Base-by-base conservation (phyloP, 306 rosid genomes). In the Leucaena leucocephala region DNA sequence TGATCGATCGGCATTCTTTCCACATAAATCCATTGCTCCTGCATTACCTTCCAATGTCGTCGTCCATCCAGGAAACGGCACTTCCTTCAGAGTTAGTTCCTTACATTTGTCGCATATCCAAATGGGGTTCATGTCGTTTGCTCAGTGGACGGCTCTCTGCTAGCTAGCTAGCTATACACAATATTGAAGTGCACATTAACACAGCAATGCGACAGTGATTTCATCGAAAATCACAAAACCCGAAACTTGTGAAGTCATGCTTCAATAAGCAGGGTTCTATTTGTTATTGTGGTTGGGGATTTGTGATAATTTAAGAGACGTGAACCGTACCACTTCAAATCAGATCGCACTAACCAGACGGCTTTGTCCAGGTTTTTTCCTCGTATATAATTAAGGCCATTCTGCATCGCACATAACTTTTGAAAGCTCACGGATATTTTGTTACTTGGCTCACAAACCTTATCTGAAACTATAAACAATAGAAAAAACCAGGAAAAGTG, bases 1-100 rank as follows among this genome's bases (percentile, higher is more conserved):
- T 9, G 3, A 55, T 14, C 15, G 14, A 27, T 9, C 38, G 13
- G 39, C 4, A 34, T 61, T 34, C 67, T 61, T 61, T 2, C 42
- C 39, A 61, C 39, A 61, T 13, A 61, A 61, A 61, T 61, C 40
- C 67, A 63, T 63, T 33, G 43, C 42, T 79, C 82, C 62, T 57
- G 76, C 82, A 38, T 3, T 16, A 36, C 19, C 8, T 27, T 33
- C n/a, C 16, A 33, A 33, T 33, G 2, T 61, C 66, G 39, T 9
- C 36, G 34, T 9, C 36, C 33, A 55, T 21, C 5, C 3, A 22
- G 7, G 7, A 59, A 27, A 27, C 66, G 38, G 36, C 38, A 22
- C 15, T 12, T 11, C 67, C 42, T 13, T 33, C 35, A 8, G 5
- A 55, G 61, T 55, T 55, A 19, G 22, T 55, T 57, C 34, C 6